Percentiles rank a stretch among this genome's conserved stretches.
phyloP scores from a whole-genome alignment of 495 filamentous ascomycete genomes.

The Jackrogersella multiformis region DNA sequence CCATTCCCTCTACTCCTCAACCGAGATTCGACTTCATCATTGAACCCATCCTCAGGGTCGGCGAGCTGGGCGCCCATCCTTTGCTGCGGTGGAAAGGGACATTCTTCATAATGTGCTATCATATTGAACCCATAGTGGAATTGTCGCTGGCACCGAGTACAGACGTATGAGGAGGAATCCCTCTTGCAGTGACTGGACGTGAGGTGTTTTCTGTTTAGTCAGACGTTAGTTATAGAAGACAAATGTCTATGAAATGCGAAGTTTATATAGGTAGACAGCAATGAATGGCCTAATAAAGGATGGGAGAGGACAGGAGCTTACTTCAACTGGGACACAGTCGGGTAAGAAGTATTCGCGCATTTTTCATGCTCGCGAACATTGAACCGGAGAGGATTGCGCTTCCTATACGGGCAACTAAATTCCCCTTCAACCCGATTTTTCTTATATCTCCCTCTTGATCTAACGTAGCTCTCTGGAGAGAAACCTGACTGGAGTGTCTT shows the following conservation, averaged over 20 bases:
- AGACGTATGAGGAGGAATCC: neutral
- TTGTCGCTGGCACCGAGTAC: neutral
- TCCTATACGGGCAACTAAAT: conserved; percentile 51
- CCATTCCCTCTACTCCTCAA: neutral
- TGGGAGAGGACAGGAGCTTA: conserved; percentile 23
- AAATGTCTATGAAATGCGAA: too few relatives aligned
- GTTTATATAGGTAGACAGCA: too few relatives aligned
- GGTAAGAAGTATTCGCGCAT: conserved; percentile 44
- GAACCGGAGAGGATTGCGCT: conserved; percentile 51
- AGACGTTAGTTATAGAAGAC: too few relatives aligned
- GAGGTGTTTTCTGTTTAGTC: conserved; percentile 9
- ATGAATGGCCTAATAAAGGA: neutral
- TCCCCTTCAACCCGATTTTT: conserved; percentile 1
- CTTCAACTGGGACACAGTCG: conserved; percentile 47
- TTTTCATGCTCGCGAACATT: conserved; percentile 46
- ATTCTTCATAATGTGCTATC: neutral
- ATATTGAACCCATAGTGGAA: neutral
- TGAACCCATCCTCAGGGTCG: conserved; percentile 17
- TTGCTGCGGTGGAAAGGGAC: neutral
- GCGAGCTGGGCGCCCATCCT: neutral
- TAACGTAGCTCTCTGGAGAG: neutral
- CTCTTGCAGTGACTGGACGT: neutral
- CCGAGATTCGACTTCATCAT: neutral
- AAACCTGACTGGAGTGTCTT: neutral
- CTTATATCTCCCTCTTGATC: conserved; percentile 1